Evolutionary conservation across 176 grass and related monocot species (phyloP).

Genomic region (Zizania latifolia): DNA sequence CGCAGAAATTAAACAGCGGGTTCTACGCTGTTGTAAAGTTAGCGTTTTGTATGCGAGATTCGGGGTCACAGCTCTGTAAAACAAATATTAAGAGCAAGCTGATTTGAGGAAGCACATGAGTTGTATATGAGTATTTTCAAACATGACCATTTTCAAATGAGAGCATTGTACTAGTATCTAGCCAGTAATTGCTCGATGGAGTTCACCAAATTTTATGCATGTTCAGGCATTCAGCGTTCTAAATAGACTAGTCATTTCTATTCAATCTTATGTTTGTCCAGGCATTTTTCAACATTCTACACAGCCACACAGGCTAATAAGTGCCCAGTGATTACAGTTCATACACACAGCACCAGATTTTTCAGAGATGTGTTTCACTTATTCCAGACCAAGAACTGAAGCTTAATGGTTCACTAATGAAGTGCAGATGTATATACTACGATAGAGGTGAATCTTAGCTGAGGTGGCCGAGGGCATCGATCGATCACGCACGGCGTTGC

Average conservation of each 20-base stretch:
- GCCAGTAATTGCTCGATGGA: neutral
- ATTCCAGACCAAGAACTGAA: neutral
- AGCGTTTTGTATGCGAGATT: neutral
- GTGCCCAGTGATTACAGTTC: no score
- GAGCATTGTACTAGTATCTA: neutral
- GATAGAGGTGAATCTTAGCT: neutral
- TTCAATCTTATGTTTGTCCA: no score
- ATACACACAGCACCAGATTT: neutral
- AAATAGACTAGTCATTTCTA: neutral
- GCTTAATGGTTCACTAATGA: neutral
- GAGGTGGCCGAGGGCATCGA: neutral
- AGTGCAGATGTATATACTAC: neutral
- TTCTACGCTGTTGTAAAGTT: neutral
- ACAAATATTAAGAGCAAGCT: neutral
- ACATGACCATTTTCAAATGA: neutral
- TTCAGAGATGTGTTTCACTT: neutral
- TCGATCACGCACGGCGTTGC: constrained; percentile 5
- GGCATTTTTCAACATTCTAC: neutral
- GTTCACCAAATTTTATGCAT: neutral
- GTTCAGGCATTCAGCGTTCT: neutral
- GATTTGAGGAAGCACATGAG: neutral
- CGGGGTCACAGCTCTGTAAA: constrained; percentile 6
- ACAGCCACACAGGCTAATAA: neutral
- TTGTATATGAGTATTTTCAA: neutral
- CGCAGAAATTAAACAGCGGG: neutral